phyloP scores from a whole-genome alignment of 2,329 filamentous ascomycete species.

The Fusarium virguliforme region DNA sequence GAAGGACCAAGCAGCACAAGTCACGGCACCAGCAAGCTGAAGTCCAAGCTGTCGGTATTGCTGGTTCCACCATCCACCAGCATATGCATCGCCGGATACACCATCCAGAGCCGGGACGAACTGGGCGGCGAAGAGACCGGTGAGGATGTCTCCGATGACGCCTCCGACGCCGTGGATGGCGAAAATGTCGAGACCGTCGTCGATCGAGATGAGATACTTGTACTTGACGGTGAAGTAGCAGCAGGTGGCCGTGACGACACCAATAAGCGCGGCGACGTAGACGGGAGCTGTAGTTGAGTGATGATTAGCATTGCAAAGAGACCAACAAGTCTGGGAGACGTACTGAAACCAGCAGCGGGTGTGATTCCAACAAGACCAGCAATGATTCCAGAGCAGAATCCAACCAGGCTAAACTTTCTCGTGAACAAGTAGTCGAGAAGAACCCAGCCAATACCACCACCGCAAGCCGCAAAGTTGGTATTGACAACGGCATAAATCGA shows the following conservation, averaged over 20 bases:
- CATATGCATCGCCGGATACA: slow-evolving; percentile 59
- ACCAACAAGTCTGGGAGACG: not conserved
- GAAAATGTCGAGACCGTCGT: slow-evolving; percentile 92
- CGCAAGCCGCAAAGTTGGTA: slow-evolving; percentile 71
- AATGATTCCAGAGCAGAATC: slow-evolving; percentile 67
- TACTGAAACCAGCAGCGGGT: slow-evolving; percentile 68
- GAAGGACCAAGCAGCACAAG: slow-evolving; percentile 71
- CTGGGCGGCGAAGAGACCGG: slow-evolving; percentile 77
- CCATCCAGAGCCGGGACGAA: slow-evolving; percentile 69
- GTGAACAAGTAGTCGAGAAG: slow-evolving; percentile 67
- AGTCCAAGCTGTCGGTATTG: slow-evolving; percentile 71
- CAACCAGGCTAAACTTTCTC: slow-evolving; percentile 51
- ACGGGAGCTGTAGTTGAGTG: slow-evolving; percentile 58
- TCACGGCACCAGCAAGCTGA: slow-evolving; percentile 71
- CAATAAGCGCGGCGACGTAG: slow-evolving; percentile 67
- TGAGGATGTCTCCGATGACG: slow-evolving; percentile 84
- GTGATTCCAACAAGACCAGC: slow-evolving; percentile 72
- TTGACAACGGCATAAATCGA: slow-evolving; percentile 71
- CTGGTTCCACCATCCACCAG: slow-evolving; percentile 66
- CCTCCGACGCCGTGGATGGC: slow-evolving; percentile 90
- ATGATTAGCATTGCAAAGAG: rapidly evolving
- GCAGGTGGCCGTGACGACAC: slow-evolving; percentile 65
- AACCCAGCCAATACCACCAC: slow-evolving; percentile 69
- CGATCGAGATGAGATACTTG: slow-evolving; percentile 72
- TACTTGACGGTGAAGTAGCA: slow-evolving; percentile 65